Evolutionary conservation across 306 rosid species (phyloP), one percentile per base, ranked within the genome.

Genomic region (Lotus japonicus): DNA sequence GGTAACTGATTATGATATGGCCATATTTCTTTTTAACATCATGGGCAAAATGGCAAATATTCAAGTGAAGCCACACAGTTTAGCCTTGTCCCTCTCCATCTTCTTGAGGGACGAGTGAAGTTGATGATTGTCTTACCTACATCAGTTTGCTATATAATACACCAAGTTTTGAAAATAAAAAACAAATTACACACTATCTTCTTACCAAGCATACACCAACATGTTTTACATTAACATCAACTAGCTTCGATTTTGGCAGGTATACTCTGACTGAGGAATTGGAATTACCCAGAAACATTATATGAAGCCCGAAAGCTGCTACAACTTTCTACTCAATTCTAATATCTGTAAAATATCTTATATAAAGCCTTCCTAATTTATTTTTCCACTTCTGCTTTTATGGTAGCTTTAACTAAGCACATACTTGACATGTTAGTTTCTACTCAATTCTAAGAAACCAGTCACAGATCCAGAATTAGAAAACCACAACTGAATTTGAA

Each of bases 141-240:
- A 68, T 70, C 18, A 53, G 51, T 68, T 69, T 16, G 26, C 52
- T 28, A 75, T 41, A 75, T 12, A 58, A 39, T 58, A 50, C 18
- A 45, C 11, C 49, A 67, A 38, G 7, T 38, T 11, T 70, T 46
- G 31, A 43, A 17, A 44, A 16, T 9, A 26, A 26, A 58, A n/a
- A 44, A 23, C 42, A 6, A 19, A 7, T 5, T 33, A 18, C 31
- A 26, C 18, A 26, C 18, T 15, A 23, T 14, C 5, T 46, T 28
- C 57, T 13, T 9, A 7, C 36, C 50, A 58, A 35, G 57, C 67
- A 60, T 71, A 2, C 51, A 1, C 41, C 68, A 44, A 17, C 18
- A 36, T 42, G 33, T 41, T 55, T 42, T 26, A 41, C 56, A n/a
- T n/a, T n/a, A n/a, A n/a, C n/a, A 49, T 38, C 33, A 48, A 49